These are phyloP conservation scores for Stagonosporopsis chrysanthemi DNA, from an alignment of 2,329 filamentous ascomycete genomes.

Conservation along the genomic window DNA sequence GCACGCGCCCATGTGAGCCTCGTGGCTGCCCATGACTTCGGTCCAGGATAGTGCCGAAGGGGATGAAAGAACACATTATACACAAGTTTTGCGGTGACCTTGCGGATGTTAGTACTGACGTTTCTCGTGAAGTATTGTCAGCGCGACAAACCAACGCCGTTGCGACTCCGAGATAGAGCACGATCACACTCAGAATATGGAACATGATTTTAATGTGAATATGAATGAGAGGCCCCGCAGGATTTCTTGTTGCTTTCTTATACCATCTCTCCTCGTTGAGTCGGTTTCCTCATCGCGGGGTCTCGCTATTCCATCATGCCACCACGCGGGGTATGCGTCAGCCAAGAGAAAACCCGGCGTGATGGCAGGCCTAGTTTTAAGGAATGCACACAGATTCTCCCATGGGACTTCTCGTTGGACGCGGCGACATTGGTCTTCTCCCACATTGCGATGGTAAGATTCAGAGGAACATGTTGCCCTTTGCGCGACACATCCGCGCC, in stretches of 20 bases:
- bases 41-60: conserved; percentile 36
- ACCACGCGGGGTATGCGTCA: conserved; percentile 4
- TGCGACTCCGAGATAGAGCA: neutral
- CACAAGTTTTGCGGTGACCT: conserved; percentile 15
- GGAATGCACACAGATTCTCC: too few relatives aligned
- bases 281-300: conserved; percentile 1
- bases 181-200: neutral
- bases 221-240: neutral
- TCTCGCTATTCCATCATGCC: conserved; percentile 12
- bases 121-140: neutral
- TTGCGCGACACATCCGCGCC: neutral
- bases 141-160: neutral
- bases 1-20: conserved; percentile 36
- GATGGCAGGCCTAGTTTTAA: neutral
- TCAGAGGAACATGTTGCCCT: neutral
- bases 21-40: conserved; percentile 35
- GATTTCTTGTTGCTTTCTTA: neutral
- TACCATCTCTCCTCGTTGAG: neutral
- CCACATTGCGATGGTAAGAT: neutral
- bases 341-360: neutral
- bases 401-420: neutral
- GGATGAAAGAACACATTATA: conserved; percentile 39
- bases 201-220: neutral
- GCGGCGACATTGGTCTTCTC: neutral
- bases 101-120: neutral